Base-by-base conservation (phyloP, 139 green algal genomes). In the Astrephomene gubernaculifera region DNA sequence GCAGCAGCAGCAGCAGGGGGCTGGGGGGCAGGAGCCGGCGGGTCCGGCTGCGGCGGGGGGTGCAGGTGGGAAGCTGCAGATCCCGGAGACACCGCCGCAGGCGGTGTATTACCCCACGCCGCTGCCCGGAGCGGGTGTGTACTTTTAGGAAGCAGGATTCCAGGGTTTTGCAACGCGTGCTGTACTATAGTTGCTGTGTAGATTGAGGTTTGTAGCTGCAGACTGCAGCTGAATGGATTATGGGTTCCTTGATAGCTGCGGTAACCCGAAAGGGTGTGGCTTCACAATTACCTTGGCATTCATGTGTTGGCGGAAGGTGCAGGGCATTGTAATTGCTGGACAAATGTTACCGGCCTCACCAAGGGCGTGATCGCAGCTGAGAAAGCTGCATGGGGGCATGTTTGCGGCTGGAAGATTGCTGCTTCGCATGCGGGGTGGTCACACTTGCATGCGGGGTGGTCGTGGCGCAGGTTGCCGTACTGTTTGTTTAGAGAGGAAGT, bases 81-180 rank as follows among this genome's bases (percentile, higher is more conserved):
- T 83, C 22, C 76, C 76, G 1, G n/a, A 29, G 2, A 4, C 44
- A 41, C 39, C 43, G 57, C 76, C 76, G 4, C 60, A 39, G 1
- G 19, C 76, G 0, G 61, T 54, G 2, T 72, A 73, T n/a, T 83
- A 83, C 76, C 76, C 76, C n/a, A 63, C 41, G 21, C n/a, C 61
- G 22, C 76, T 41, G 49, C n/a, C 61, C 0, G 76, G 76, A 1
- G 76, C 76, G 14, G 60, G 60, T 7, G 76, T 83, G 14, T 83
- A 64, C n/a, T 83, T 39, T 53, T 81, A n/a, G n/a, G 38, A 75
- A 29, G 35, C 12, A 29, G 12, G 65, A 36, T 45, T 22, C 12
- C 35, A 49, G 25, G 17, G 65, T 49, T 5, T 5, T 65, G 54
- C 22, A 21, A 8, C n/a, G 29, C n/a, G 14, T 65, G 21, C 22